Percentiles rank a stretch among this genome's conserved stretches.
These are phyloP conservation scores for Balansia obtecta DNA, from an alignment of 2,329 filamentous ascomycete genomes.

Conservation along the genomic window DNA sequence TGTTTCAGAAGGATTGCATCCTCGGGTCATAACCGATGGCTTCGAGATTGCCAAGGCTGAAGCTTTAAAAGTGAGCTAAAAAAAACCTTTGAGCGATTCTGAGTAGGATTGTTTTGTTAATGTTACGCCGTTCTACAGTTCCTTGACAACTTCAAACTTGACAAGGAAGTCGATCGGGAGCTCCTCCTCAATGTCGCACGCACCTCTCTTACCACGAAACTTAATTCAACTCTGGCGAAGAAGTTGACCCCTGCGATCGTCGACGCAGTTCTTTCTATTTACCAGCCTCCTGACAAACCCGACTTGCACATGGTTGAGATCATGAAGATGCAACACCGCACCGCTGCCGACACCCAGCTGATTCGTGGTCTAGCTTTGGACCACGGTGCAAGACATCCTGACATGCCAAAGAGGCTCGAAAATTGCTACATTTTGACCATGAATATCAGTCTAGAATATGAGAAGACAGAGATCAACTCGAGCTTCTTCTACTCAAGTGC, in stretches of 20 bases:
- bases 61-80: constrained; percentile 57
- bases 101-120: neutral
- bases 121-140: constrained; percentile 43
- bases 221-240: constrained; percentile 78
- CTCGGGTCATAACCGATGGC: constrained; percentile 90
- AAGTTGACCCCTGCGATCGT: constrained; percentile 92
- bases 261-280: constrained; percentile 90
- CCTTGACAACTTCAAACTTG: constrained; percentile 85
- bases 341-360: constrained; percentile 88
- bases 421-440: constrained; percentile 92
- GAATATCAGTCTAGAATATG: constrained; percentile 95
- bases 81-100: neutral
- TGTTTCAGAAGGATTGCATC: constrained; percentile 93
- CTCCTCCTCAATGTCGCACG: constrained; percentile 85
- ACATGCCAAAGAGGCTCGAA: constrained; percentile 94
- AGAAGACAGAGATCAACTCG: constrained; percentile 98
- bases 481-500: constrained; percentile 97
- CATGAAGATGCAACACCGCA: constrained; percentile 99
- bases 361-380: constrained; percentile 88
- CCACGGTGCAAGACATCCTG: constrained; percentile 89
- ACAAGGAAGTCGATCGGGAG: constrained; percentile 81
- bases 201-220: constrained; percentile 89
- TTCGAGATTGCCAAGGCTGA: constrained; percentile 96
- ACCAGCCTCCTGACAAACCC: constrained; percentile 78
- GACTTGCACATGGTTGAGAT: constrained; percentile 99